Percentiles rank a stretch among this genome's conserved stretches.
These are phyloP conservation scores for Hanseniaspora jakobsenii DNA, from an alignment of 805 yeast species.

Conservation along the genomic window DNA sequence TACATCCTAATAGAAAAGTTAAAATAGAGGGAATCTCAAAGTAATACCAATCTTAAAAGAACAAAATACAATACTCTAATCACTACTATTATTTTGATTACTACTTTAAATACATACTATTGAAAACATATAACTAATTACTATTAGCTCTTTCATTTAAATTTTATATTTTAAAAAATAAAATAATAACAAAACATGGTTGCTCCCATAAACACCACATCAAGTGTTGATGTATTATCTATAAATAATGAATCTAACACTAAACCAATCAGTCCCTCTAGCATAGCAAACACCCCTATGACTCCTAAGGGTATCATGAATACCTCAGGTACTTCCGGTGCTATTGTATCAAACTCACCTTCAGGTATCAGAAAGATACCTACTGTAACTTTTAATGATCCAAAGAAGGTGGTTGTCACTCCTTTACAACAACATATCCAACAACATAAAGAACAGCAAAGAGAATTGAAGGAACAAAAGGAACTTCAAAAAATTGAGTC, in stretches of 20 bases:
- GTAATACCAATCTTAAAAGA: too few relatives aligned
- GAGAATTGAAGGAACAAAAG: constrained; percentile 14
- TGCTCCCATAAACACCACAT: not conserved
- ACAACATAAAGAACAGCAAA: constrained; percentile 15
- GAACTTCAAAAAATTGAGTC: constrained; percentile 4
- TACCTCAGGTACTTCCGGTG: constrained; percentile 27
- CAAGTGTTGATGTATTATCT: too few relatives aligned
- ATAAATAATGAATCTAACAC: not conserved
- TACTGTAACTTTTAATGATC: constrained; percentile 26
- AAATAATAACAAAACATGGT: too few relatives aligned
- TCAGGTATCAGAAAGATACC: constrained; percentile 27
- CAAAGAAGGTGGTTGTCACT: constrained; percentile 17
- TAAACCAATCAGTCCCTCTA: constrained; percentile 16
- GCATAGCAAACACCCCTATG: constrained; percentile 20
- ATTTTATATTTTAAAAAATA: too few relatives aligned
- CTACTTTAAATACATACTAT: too few relatives aligned
- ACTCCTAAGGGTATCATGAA: constrained; percentile 28
- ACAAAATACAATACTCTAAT: too few relatives aligned
- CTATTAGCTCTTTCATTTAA: too few relatives aligned
- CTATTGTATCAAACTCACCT: constrained; percentile 27
- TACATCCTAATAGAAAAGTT: too few relatives aligned
- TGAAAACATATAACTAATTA: too few relatives aligned
- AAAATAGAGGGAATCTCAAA: too few relatives aligned
- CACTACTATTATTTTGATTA: too few relatives aligned
- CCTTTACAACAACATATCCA: constrained; percentile 15